Evolutionary conservation across 139 green algal genomes (phyloP).

Genomic region (Chlamydomonas eustigma): DNA sequence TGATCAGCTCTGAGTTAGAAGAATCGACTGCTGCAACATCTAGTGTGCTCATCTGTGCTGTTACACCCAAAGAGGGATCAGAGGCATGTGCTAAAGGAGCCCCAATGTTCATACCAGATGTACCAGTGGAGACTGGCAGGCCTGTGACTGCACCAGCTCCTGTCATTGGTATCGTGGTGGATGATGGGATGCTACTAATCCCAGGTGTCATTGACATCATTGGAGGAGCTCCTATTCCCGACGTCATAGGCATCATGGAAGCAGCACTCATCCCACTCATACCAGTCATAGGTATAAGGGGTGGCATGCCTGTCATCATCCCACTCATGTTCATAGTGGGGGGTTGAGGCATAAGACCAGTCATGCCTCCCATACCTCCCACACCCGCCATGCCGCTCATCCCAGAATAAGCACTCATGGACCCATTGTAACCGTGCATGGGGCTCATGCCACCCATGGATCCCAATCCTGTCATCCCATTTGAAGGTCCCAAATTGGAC

Average conservation of each 20-base stretch:
- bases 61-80: too few species aligned
- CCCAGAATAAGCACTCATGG: too few species aligned
- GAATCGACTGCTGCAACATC: background rate
- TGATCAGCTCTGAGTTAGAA: constrained; percentile 27
- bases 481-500: background rate
- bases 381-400: background rate
- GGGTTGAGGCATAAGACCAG: too few species aligned
- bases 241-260: background rate
- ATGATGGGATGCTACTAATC: background rate
- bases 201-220: background rate
- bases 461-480: background rate
- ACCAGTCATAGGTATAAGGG: too few species aligned
- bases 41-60: too few species aligned
- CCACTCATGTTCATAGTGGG: too few species aligned
- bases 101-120: background rate
- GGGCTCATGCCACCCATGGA: background rate
- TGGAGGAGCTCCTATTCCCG: background rate
- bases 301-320: too few species aligned
- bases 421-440: background rate
- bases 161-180: too few species aligned
- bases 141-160: background rate
- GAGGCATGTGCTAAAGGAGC: too few species aligned
- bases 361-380: constrained; percentile 1
- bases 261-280: background rate
- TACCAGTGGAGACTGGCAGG: background rate